phyloP scores from a whole-genome alignment of 257 asterid species.

The Solanum tarijense region DNA sequence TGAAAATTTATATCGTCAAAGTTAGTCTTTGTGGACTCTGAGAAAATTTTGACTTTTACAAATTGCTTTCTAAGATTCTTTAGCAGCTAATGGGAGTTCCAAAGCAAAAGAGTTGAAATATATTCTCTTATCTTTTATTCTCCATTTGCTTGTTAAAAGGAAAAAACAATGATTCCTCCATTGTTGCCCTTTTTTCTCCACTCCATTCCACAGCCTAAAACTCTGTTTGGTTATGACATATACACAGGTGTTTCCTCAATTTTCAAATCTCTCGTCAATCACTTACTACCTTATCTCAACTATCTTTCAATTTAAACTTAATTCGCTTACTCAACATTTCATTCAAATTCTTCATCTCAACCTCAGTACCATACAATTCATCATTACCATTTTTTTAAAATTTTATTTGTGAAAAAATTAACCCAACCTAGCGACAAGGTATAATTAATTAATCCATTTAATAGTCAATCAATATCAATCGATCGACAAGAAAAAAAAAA shows the following conservation, averaged over 20 bases:
- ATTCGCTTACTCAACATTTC: neutral
- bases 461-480: neutral
- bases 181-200: neutral
- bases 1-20: neutral
- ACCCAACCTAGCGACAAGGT: too few species aligned
- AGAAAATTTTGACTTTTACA: too few species aligned
- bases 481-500: neutral
- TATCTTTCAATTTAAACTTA: too few species aligned
- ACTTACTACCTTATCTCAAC: neutral
- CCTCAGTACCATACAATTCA: neutral
- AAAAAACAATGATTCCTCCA: neutral
- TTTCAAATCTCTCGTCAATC: neutral
- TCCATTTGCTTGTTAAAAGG: neutral
- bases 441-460: too few species aligned
- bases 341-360: neutral
- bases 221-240: neutral
- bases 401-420: too few species aligned
- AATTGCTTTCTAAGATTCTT: constrained; percentile 16
- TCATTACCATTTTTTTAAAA: too few species aligned
- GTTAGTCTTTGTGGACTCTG: constrained; percentile 18
- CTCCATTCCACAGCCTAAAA: neutral
- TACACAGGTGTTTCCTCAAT: neutral
- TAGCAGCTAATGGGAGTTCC: neutral
- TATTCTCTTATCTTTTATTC: constrained; percentile 19
- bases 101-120: neutral